Evolutionary conservation across 2,329 filamentous ascomycete species (phyloP), one percentile per base, ranked within the genome.

Genomic region (Byssothecium circinans): DNA sequence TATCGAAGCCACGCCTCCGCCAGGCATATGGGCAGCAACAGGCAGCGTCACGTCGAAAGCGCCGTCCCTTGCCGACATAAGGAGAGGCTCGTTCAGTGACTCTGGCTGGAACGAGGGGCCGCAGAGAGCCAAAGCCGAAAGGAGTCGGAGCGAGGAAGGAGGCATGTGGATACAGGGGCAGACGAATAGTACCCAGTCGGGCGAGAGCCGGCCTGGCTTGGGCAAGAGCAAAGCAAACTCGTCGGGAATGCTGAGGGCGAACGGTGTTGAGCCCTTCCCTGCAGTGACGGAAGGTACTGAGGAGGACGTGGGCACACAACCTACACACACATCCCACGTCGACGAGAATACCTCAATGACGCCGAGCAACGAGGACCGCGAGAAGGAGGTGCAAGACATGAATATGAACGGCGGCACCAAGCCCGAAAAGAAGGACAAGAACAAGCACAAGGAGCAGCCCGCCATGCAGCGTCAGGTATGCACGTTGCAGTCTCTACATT

Each of bases 1-100:
- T 25, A 70, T 72, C 55, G 68, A 73, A 19, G 61, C 69, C 6
- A 56, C 68, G 37, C 63, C 68, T 7, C 73, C 72, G 3, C 64
- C 67, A 0, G 72, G 74, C 33, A 72, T 74, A 65, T 74, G 70
- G 73, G 72, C 74, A n/a, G 75, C 75, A 0, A 73, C 73, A 2
- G 74, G 73, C 11, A 62, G 57, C 7, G 65, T 65, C 5, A 72
- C 67, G 12, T 65, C 73, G 8, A 71, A 65, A 51, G 73, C 74
- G 12, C 75, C 74, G 4, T 73, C 73, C 1, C 45, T 77, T 17
- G 56, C 60, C 36, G 74, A 78, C 36, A 75, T 77, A 25, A 62
- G 75, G 35, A 60, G 57, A 42, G 69, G 68, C 23, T 67, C 64
- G 11, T 70, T 70, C 45, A 61, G 62, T 20, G 56, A 60, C 4